Evolutionary conservation across 345 rosid species (phyloP).

Genomic region (Kernera saxatilis): DNA sequence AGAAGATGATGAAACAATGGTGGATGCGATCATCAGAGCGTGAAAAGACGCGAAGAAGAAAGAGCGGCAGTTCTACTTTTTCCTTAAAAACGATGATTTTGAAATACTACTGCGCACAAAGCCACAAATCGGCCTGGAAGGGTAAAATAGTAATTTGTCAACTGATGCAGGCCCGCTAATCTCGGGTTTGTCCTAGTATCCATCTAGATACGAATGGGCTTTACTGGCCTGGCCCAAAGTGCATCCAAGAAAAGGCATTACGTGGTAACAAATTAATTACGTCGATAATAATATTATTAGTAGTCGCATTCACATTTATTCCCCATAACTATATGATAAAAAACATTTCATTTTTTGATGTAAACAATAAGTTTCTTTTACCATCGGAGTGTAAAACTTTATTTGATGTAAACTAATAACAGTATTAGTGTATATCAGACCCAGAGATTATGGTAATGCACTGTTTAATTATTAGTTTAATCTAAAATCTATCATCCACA

Average conservation of each 20-base stretch:
- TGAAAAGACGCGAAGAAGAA: constrained; percentile 2
- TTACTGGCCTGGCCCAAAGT: neutral
- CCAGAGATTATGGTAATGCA: constrained; percentile 3
- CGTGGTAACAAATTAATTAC: neutral
- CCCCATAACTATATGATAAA: neutral
- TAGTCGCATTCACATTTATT: neutral
- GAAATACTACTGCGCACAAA: neutral
- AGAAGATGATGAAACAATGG: constrained; percentile 1
- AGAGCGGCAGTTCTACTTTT: constrained; percentile 24
- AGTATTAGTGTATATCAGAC: neutral
- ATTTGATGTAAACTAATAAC: too few relatives aligned
- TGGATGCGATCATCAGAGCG: neutral
- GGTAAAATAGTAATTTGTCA: neutral
- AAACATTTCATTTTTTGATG: neutral
- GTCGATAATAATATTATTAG: neutral
- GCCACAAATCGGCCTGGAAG: neutral
- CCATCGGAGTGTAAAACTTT: neutral
- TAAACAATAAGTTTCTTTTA: neutral
- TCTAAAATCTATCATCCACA: neutral
- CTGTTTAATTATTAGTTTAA: neutral
- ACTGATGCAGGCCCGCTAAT: neutral
- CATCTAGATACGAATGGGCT: neutral
- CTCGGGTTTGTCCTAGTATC: neutral
- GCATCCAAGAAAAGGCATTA: neutral
- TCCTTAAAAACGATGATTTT: neutral